Evolutionary conservation across 257 asterid genomes (phyloP), one percentile per base, ranked within the genome.

Genomic region (Sherardia arvensis): DNA sequence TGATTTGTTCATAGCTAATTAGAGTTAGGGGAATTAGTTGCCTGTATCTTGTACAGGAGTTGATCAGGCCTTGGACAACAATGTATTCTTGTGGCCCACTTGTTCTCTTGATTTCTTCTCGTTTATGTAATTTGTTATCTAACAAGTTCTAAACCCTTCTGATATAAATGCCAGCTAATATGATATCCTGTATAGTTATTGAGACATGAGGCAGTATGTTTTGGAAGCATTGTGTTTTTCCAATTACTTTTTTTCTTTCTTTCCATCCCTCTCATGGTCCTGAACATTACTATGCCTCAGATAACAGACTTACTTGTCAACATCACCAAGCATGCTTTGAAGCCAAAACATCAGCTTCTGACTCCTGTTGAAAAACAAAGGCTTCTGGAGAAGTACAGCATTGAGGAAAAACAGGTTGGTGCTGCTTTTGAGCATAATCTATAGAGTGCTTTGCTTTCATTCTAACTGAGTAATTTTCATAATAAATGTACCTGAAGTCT

Each of bases 261-360:
- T 38, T 47, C 26, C 25, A 18, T 36, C 51, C 23, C 58, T 17
- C 56, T 29, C 17, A 68, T 18, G 34, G 60, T 64, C 43, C 70
- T 60, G 22, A 59, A 9, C 21, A 58, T 65, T 69, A 8, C 61
- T 30, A 18, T 70, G 53, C 56, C 29, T 56, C 83, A 92, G 99
- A 90, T 92, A 69, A 80, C 85, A 1, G 96, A 92, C 77, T 76
- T 92, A 85, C 94, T 92, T 28, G 85, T 82, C 67, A 92, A 92
- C 71, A 62, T 85, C 58, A 92, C 99, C 18, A 89, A 78, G 80
- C 99, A 92, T 34, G 91, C 75, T 7, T 77, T 90, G 80, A 89
- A 85, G 84, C 99, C 99, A 51, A 85, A 83, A 66, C 99, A 92
- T 75, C 91, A 77, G 67, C 66, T 92, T 69, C 86, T 92, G 54